Evolutionary conservation across 1,284 basidiomycete genomes (phyloP).

Genomic region (Cutaneotrichosporon curvatum): DNA sequence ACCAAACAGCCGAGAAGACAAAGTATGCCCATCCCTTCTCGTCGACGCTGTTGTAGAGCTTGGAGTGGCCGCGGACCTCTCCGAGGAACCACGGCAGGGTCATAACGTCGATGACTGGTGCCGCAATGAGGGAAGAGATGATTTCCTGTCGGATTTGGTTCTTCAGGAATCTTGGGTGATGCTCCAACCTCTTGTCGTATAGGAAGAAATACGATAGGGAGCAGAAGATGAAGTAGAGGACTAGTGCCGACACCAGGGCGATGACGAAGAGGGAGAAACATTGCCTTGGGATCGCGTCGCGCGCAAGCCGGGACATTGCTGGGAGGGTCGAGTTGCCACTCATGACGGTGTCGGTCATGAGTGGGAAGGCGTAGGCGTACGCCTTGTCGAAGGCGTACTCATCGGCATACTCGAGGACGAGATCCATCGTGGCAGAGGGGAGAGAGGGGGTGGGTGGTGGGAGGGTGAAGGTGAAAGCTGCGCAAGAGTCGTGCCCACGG

Average conservation of each 20-base stretch:
- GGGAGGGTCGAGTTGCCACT: constrained; percentile 20
- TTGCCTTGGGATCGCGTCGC: constrained; percentile 74
- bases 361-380: constrained; percentile 67
- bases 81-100: constrained; percentile 91
- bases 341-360: constrained; percentile 38
- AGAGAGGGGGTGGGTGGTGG: too few relatives aligned
- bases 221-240: constrained; percentile 83
- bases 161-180: constrained; percentile 86
- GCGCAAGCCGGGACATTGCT: constrained; percentile 42
- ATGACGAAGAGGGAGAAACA: constrained; percentile 64
- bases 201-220: constrained; percentile 73
- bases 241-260: constrained; percentile 71
- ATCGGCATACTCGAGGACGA: constrained; percentile 67
- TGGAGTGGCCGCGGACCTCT: constrained; percentile 81
- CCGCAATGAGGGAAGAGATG: constrained; percentile 63
- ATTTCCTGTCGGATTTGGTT: constrained; percentile 81
- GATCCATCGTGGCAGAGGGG: constrained; percentile 60
- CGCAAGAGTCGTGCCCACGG: too few relatives aligned
- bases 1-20: constrained; percentile 50
- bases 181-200: constrained; percentile 95
- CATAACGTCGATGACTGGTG: constrained; percentile 70
- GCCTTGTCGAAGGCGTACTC: constrained; percentile 67
- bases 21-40: constrained; percentile 52
- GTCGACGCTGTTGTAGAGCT: constrained; percentile 67
- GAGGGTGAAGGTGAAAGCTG: too few relatives aligned